A percentile compares a stretch with the other conserved stretches of the same genome.
Conservation (phyloP, 352 stramenopile genomes). For the Pythium monospermum region DNA sequence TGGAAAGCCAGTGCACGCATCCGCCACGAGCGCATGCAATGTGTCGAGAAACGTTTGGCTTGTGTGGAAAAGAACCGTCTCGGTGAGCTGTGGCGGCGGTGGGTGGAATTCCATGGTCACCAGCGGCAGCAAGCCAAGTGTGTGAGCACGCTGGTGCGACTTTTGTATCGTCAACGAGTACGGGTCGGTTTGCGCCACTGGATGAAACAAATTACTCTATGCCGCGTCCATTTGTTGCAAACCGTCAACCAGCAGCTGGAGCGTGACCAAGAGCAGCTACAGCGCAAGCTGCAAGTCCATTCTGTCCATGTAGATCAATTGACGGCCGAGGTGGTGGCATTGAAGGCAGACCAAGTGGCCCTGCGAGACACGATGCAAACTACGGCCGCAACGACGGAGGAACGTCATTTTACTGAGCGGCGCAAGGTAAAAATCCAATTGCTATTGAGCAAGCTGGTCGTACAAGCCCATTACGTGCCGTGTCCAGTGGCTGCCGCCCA, state of each 20-base stretch:
- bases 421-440: background rate
- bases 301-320: too few relatives aligned
- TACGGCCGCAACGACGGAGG: background rate
- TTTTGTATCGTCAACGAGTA: background rate
- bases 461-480: background rate
- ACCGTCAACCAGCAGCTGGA: background rate
- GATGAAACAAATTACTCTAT: background rate
- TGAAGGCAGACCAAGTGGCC: too few relatives aligned
- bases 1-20: constrained; percentile 21
- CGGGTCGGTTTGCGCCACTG: constrained; percentile 1
- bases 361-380: background rate
- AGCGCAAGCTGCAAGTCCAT: background rate
- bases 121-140: background rate
- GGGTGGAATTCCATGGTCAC: background rate
- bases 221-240: background rate
- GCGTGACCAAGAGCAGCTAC: background rate
- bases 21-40: background rate
- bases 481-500: background rate
- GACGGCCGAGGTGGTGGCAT: too few relatives aligned
- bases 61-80: background rate
- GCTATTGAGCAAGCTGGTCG: background rate
- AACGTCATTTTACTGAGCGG: background rate
- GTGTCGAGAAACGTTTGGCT: background rate
- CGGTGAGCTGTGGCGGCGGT: background rate
- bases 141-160: background rate